Evolutionary conservation across 208 protist species (phyloP), one percentile per base, ranked within the genome.

Genomic region (Trypanosoma mega): DNA sequence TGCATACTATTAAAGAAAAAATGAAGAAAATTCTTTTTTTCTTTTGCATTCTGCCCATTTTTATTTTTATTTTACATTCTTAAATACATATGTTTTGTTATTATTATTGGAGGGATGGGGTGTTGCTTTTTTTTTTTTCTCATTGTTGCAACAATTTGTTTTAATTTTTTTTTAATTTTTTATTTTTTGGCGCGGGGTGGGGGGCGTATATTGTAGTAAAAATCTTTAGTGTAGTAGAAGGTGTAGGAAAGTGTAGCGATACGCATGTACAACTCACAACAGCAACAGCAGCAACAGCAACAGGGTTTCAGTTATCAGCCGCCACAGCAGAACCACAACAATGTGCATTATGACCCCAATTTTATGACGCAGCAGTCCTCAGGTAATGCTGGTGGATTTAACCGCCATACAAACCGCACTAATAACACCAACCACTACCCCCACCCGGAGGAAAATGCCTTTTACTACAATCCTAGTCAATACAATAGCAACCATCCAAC

Each of bases 231-330:
- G n/a, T n/a, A n/a, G n/a, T n/a, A n/a, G n/a, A n/a, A n/a, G n/a
- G n/a, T n/a, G n/a, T n/a, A n/a, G n/a, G n/a, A n/a, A n/a, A n/a
- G n/a, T n/a, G n/a, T n/a, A n/a, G n/a, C 7, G 21, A 21, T 49
- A 11, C 16, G 7, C 44, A 49, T 49, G 44, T 49, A 49, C 44
- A 12, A 26, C 26, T 45, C 26, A 2, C 62, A 49, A 24, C 39
- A 47, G 20, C 63, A 59, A 34, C 63, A 60, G 48, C 48, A 53
- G 24, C 48, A 49, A 21, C 46, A 43, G 36, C 26, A 36, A 14
- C n/a, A 60, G 18, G 45, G 21, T 20, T 61, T 68, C n/a, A 34
- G 47, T 4, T 68, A 60, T 20, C 52, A 52, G 26, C 62, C 57
- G 36, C 51, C 39, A 9, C 29, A 39, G 18, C 44, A 33, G 16